A percentile compares a stretch with the other conserved stretches of the same genome.
Evolutionary conservation across 2,329 filamentous ascomycete species (phyloP).

Genomic region (Pyrenochaeta sp.): DNA sequence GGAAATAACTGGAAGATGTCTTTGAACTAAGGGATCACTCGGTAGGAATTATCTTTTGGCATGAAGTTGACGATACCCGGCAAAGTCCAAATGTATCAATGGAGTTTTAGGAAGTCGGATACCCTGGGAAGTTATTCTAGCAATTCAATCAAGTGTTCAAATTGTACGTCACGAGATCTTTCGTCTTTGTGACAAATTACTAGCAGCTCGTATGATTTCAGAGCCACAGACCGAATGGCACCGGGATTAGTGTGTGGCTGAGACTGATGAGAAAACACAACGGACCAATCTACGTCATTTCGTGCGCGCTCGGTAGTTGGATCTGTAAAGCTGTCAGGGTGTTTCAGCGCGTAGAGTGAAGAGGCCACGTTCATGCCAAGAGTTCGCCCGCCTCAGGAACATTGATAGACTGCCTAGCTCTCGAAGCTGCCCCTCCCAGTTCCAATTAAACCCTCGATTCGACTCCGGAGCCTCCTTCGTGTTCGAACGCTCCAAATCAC

Average conservation of each 20-base stretch:
- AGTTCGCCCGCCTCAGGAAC: conserved; percentile 25
- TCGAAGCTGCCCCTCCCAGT: conserved; percentile 21
- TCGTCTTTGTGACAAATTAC: too few species aligned
- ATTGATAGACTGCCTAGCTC: conserved; percentile 20
- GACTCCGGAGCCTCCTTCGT: conserved; percentile 20
- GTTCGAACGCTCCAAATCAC: conserved; percentile 24
- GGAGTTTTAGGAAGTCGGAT: too few species aligned
- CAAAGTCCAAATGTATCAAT: conserved; percentile 4
- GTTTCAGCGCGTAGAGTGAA: conserved; percentile 28
- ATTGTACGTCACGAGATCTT: too few species aligned
- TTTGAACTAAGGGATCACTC: conserved; percentile 20
- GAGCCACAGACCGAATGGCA: too few species aligned
- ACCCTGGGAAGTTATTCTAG: too few species aligned
- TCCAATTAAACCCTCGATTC: conserved; percentile 4
- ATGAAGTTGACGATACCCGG: neutral
- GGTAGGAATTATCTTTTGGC: neutral
- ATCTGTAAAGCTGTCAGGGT: conserved; percentile 32
- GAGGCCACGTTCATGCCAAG: conserved; percentile 44
- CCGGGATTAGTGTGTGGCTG: too few species aligned
- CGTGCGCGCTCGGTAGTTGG: conserved; percentile 11
- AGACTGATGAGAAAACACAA: conserved; percentile 1
- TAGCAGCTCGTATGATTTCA: too few species aligned
- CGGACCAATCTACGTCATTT: conserved; percentile 8
- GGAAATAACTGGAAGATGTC: conserved; percentile 40
- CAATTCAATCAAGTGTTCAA: too few species aligned